These are phyloP conservation scores for Paramecium sexaurelia DNA, from an alignment of 73 alveolate genomes.

Conservation along the genomic window DNA sequence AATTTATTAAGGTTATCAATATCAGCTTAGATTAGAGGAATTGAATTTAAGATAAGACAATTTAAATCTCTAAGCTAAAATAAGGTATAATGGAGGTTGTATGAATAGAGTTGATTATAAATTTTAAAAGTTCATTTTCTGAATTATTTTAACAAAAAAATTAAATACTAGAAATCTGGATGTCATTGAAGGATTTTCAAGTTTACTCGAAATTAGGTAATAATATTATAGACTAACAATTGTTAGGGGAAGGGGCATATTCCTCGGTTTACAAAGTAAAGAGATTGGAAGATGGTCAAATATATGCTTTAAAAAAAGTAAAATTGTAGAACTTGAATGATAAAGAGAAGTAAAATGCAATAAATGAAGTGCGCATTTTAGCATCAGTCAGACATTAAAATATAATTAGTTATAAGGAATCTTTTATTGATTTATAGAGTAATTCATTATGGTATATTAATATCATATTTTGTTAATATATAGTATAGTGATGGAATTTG, in stretches of 20 bases:
- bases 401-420: constrained; percentile 78
- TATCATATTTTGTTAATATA: background rate
- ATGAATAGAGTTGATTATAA: too few relatives aligned
- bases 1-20: background rate
- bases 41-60: background rate
- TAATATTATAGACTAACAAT: background rate
- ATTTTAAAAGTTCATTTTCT: too few relatives aligned
- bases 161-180: too few relatives aligned
- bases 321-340: constrained; percentile 75
- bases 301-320: constrained; percentile 82
- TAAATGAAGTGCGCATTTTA: constrained; percentile 83
- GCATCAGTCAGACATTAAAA: constrained; percentile 81
- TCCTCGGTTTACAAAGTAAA: constrained; percentile 77
- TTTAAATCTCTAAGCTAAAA: background rate
- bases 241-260: constrained; percentile 89
- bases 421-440: constrained; percentile 74
- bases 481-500: constrained; percentile 88
- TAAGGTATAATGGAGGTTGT: background rate
- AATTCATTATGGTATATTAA: constrained; percentile 72
- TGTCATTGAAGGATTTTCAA: constrained; percentile 69
- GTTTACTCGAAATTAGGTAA: constrained; percentile 65
- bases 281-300: constrained; percentile 71
- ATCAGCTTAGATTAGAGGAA: background rate
- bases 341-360: constrained; percentile 83
- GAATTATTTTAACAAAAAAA: too few relatives aligned